Evolutionary conservation across 2,329 filamentous ascomycete species (phyloP), one percentile per base, ranked within the genome.

Genomic region (Periconia sp.): DNA sequence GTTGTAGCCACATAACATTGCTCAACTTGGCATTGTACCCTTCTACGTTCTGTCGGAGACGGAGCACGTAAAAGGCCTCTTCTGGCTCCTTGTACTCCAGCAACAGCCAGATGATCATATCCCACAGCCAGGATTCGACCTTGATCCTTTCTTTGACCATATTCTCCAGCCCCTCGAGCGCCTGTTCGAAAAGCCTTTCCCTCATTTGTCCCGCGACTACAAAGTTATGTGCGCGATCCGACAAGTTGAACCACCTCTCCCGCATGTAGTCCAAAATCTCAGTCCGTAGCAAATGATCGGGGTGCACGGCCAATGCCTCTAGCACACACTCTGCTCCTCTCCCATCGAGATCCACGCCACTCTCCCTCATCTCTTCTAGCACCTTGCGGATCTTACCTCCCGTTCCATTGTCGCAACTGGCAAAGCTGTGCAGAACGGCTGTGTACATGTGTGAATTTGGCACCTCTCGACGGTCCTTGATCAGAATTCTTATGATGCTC

Each of bases 121-220:
- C 89, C 65, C 88, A 87, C 8, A 96, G 79, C 92, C 92, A 97
- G 0, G 78, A 67, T 30, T 88, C 81, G 3, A 92, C 75, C 2
- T 63, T 64, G 1, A 83, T 76, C 2, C 79, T 77, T 46, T 83
- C 79, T 48, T 79, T 75, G 41, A 84, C 76, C 81, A 96, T 84
- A 19, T 82, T 75, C 37, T 90, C 86, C 41, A 96, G 73, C 60
- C 84, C 84, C 48, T 82, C 77, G 53, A 96, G 77, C 1, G 91
- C 92, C 58, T 92, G 77, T 74, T 97, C 94, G 57, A 91, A 87
- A 64, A 95, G 88, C 1, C 86, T 84, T 63, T 97, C 92, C 18
- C 92, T 83, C 35, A 97, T 79, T 54, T 95, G 75, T 0, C 91
- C 91, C 10, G 91, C 76, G 1, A 88, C 82, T 18, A 95, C 79